Conservation (phyloP, 108 stramenopile genomes). For the Parietichytrium sp. region DNA sequence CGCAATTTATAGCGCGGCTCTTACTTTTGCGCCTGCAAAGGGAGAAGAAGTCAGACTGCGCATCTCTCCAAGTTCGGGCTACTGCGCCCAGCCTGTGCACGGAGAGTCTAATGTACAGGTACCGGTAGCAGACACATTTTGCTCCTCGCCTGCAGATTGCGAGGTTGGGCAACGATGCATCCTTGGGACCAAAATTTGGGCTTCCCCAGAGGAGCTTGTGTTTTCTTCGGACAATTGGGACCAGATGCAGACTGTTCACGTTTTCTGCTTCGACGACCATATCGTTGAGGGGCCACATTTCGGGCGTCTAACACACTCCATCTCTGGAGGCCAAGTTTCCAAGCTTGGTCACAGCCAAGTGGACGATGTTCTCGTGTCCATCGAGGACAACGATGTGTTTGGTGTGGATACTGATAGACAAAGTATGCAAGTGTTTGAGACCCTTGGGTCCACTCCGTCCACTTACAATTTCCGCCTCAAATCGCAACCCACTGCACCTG, state of each 20-base stretch:
- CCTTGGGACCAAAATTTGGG: neutral
- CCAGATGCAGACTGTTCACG: neutral
- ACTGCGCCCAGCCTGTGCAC: neutral
- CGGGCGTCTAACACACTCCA: neutral
- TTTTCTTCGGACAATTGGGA: neutral
- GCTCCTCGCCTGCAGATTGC: neutral
- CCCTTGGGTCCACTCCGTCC: too few species aligned
- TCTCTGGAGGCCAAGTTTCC: too few species aligned
- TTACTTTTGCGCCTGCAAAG: too few species aligned
- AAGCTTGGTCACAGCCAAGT: too few species aligned
- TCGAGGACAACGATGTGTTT: too few species aligned
- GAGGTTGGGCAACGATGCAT: neutral
- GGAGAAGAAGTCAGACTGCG: too few species aligned
- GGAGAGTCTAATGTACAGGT: neutral
- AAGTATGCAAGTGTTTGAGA: too few species aligned
- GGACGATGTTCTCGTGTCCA: too few species aligned
- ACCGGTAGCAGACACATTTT: neutral
- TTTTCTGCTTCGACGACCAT: neutral
- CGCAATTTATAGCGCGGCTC: too few species aligned
- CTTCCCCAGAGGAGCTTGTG: neutral
- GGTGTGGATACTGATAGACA: too few species aligned
- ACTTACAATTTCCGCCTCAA: too few species aligned
- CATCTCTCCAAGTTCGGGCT: neutral
- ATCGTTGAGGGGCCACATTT: slow-evolving; percentile 17
- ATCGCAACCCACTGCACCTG: too few species aligned